Evolutionary conservation across 1,284 basidiomycete genomes (phyloP).

Genomic region (Ceratobasidium sp.): DNA sequence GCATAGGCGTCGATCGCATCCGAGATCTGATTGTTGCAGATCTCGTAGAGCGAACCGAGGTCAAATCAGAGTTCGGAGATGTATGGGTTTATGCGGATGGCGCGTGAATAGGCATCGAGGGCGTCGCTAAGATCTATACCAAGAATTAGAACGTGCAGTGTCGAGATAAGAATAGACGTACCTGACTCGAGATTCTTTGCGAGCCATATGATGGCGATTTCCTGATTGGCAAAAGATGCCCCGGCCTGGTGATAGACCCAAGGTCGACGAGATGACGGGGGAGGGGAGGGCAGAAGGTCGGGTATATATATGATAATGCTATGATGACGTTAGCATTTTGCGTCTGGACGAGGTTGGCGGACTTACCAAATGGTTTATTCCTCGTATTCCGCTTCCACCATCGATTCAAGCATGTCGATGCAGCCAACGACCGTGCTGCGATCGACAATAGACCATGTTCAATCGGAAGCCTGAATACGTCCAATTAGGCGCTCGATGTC

Average conservation of each 20-base stretch:
- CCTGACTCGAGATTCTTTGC: conserved; percentile 95
- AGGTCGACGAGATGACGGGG: too few species aligned
- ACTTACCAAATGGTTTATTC: too few species aligned
- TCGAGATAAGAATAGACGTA: conserved; percentile 58
- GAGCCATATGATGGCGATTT: conserved; percentile 91
- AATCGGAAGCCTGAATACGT: not conserved
- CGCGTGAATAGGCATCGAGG: conserved; percentile 97
- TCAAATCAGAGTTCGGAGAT: conserved; percentile 88
- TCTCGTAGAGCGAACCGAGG: conserved; percentile 91
- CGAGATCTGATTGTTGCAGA: conserved; percentile 98
- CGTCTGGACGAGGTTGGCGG: too few species aligned
- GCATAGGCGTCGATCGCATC: conserved; percentile 99
- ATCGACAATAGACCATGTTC: not conserved
- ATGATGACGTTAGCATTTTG: too few species aligned
- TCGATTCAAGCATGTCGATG: not conserved
- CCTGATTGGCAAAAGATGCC: conserved; percentile 95
- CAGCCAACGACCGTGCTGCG: not conserved
- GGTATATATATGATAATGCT: too few species aligned
- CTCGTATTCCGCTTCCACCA: not conserved
- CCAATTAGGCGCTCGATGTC: not conserved
- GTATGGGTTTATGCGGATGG: conserved; percentile 98
- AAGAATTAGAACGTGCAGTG: conserved; percentile 9
- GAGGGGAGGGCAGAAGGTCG: too few species aligned
- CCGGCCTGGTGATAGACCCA: conserved; percentile 87
- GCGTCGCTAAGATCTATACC: conserved; percentile 68